phyloP scores from a whole-genome alignment of 75 land plant genomes.

The Pinus albicaulis region DNA sequence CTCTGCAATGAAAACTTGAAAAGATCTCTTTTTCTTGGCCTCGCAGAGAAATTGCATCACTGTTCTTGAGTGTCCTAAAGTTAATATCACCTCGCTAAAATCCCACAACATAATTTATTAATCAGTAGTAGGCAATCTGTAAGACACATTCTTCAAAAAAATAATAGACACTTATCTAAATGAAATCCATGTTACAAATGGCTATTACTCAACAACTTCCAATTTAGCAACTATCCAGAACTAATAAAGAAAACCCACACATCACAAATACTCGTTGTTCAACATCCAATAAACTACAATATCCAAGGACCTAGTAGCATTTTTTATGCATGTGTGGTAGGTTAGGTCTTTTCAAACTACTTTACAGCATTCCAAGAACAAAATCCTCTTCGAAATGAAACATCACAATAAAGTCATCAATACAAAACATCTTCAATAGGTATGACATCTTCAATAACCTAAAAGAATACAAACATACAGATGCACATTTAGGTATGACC shows the following conservation, averaged over 20 bases:
- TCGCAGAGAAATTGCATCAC: constrained; percentile 91
- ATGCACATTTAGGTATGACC: too few species aligned
- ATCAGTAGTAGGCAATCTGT: background rate
- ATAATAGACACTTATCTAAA: background rate
- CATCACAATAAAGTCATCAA: background rate
- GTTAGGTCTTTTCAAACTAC: too few species aligned
- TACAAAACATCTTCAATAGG: background rate
- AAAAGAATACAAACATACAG: background rate
- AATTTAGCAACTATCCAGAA: background rate
- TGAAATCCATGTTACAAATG: too few species aligned
- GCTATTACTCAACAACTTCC: too few species aligned
- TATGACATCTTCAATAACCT: background rate
- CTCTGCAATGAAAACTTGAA: constrained; percentile 96
- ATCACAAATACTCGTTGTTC: background rate
- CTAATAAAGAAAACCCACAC: background rate
- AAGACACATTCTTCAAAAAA: background rate
- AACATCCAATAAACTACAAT: background rate
- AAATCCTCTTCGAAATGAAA: too few species aligned
- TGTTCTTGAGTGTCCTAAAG: constrained; percentile 88
- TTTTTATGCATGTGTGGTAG: too few species aligned
- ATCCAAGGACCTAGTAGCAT: background rate
- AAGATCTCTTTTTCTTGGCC: constrained; percentile 94
- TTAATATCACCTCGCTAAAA: constrained; percentile 94
- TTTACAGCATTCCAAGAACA: too few species aligned
- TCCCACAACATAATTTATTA: background rate